phyloP scores from a whole-genome alignment of 108 stramenopile species.

The Seminavis robusta region DNA sequence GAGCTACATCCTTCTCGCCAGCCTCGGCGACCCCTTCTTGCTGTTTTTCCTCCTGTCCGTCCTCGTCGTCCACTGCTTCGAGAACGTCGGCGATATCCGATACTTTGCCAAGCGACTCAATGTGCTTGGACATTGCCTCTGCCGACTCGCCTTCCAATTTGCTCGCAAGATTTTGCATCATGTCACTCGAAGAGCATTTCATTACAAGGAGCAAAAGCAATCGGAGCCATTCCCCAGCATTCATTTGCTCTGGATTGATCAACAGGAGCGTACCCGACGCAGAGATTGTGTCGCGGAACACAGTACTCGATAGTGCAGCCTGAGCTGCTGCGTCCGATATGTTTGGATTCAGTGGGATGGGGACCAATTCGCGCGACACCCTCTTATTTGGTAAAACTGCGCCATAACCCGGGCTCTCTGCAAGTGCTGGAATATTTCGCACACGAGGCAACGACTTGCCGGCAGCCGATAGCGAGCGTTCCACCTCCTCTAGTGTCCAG shows the following conservation, averaged over 20 bases:
- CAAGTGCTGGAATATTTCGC: conserved; percentile 60
- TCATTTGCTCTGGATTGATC: conserved; percentile 57
- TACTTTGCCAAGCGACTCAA: conserved; percentile 22
- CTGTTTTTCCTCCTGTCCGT: conserved; percentile 2
- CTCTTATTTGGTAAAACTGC: too few relatives aligned
- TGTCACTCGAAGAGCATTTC: conserved; percentile 78
- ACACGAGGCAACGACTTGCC: conserved; percentile 54
- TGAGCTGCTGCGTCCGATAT: conserved; percentile 77
- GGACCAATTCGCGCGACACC: conserved; percentile 65
- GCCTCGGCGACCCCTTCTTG: not conserved
- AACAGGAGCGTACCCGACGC: conserved; percentile 51
- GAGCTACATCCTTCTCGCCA: not conserved
- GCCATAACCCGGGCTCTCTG: conserved; percentile 78
- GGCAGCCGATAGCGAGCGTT: conserved; percentile 35
- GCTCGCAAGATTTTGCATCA: conserved; percentile 54
- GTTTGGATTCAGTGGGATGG: conserved; percentile 69
- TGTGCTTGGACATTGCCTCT: conserved; percentile 29
- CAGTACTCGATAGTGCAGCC: conserved; percentile 59
- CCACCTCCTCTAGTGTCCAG: conserved; percentile 55
- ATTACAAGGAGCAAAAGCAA: conserved; percentile 59
- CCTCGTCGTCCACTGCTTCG: conserved; percentile 23
- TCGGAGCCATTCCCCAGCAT: conserved; percentile 65
- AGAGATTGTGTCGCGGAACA: conserved; percentile 68
- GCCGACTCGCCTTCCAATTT: conserved; percentile 53
- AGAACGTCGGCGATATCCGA: conserved; percentile 26